Conservation (phyloP, 257 asterid species). For the Osmanthus fragrans region DNA sequence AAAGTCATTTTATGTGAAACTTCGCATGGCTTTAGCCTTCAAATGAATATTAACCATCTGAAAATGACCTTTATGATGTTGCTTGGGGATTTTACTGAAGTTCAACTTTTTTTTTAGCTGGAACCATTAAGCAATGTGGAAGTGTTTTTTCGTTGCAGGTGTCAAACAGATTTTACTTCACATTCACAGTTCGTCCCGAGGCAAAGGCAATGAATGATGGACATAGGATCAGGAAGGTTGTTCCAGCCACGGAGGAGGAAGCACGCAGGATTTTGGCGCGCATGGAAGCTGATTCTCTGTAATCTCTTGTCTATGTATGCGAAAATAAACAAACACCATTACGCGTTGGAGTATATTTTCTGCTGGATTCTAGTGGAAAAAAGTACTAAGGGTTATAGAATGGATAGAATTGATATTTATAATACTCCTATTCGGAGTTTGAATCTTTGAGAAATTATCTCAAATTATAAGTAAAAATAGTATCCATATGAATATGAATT, state of each 20-base stretch:
- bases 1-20: neutral
- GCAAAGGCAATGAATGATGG: constrained; percentile 70
- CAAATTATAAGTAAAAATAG: neutral
- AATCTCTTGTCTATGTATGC: neutral
- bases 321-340: neutral
- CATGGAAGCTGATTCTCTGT: constrained; percentile 69
- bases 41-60: neutral
- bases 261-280: constrained; percentile 74
- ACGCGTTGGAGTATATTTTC: neutral
- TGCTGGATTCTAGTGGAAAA: neutral
- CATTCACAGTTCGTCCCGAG: constrained; percentile 81
- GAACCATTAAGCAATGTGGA: neutral
- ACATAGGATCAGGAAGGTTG: constrained; percentile 80
- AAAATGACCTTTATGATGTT: neutral
- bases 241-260: constrained; percentile 97
- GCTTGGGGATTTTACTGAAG: neutral
- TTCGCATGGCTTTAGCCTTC: neutral
- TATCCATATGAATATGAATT: neutral
- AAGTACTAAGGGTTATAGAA: neutral
- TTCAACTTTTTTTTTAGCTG: neutral
- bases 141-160: constrained; percentile 48
- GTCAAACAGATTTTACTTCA: constrained; percentile 83
- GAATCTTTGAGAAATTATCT: neutral
- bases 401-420: neutral
- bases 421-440: neutral